phyloP scores from a whole-genome alignment of 2,329 filamentous ascomycete species.

The Sarocladium brachiariae region DNA sequence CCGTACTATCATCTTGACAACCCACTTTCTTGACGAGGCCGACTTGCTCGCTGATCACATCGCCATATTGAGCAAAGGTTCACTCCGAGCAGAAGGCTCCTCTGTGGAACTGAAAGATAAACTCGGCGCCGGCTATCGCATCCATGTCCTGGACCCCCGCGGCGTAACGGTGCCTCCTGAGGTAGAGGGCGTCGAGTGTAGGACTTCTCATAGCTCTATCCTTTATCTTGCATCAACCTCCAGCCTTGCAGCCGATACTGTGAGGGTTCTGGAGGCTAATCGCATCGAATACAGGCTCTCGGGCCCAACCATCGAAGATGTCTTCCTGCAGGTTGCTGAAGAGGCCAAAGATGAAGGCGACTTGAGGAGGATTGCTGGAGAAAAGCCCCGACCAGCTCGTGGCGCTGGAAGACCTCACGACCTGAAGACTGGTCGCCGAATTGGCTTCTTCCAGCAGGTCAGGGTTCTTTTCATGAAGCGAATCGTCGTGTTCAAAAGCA shows the following conservation, averaged over 20 bases:
- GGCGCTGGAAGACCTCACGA: constrained; percentile 2
- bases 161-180: constrained; percentile 36
- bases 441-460: constrained; percentile 52
- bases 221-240: constrained; percentile 65
- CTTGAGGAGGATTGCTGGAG: neutral
- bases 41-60: constrained; percentile 67
- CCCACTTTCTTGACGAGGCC: constrained; percentile 72
- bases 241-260: constrained; percentile 59
- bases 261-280: constrained; percentile 56
- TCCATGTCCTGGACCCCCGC: constrained; percentile 20
- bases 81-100: constrained; percentile 59
- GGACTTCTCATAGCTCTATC: constrained; percentile 57
- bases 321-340: constrained; percentile 60
- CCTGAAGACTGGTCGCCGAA: constrained; percentile 48
- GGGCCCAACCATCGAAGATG: constrained; percentile 66
- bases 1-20: constrained; percentile 64
- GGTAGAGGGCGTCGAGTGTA: constrained; percentile 46
- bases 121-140: constrained; percentile 41
- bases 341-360: constrained; percentile 25
- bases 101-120: constrained; percentile 62
- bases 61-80: constrained; percentile 61
- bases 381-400: neutral
- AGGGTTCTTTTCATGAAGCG: constrained; percentile 59
- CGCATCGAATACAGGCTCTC: constrained; percentile 61
- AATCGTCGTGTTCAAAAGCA: constrained; percentile 49